Evolutionary conservation across 2,329 filamentous ascomycete genomes (phyloP).

Genomic region (Arthrobotrys entomopaga): DNA sequence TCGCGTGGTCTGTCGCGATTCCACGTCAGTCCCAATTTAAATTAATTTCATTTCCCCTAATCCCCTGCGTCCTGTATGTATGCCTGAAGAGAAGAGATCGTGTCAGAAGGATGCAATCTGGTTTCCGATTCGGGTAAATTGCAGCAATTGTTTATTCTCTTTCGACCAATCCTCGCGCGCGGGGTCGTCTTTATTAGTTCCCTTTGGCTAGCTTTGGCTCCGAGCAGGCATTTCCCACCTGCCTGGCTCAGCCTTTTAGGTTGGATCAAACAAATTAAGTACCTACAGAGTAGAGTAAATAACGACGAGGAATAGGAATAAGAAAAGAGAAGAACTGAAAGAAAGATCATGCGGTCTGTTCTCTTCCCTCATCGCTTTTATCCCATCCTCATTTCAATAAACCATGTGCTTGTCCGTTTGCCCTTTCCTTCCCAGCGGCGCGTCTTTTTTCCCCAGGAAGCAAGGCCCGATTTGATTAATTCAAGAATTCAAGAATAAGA

Average conservation of each 20-base stretch:
- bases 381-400: neutral
- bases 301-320: neutral
- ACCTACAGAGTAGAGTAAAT: too few species aligned
- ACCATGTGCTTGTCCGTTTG: constrained; percentile 5
- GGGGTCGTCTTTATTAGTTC: constrained; percentile 20
- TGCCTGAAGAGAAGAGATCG: neutral
- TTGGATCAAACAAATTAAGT: constrained; percentile 2
- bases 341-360: constrained; percentile 32
- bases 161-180: constrained; percentile 8
- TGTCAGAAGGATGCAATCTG: constrained; percentile 44
- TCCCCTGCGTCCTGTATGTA: constrained; percentile 4
- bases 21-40: constrained; percentile 6
- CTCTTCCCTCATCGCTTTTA: neutral
- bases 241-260: constrained; percentile 13
- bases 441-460: constrained; percentile 27
- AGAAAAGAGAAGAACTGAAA: constrained; percentile 23
- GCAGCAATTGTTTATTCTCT: neutral
- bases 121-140: constrained; percentile 47
- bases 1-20: neutral
- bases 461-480: constrained; percentile 3
- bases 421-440: constrained; percentile 28
- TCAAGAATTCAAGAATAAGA: neutral
- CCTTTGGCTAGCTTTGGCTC: too few species aligned
- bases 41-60: neutral
- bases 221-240: neutral